phyloP scores from a whole-genome alignment of 2,329 filamentous ascomycete genomes.

The Fusarium lateritium region DNA sequence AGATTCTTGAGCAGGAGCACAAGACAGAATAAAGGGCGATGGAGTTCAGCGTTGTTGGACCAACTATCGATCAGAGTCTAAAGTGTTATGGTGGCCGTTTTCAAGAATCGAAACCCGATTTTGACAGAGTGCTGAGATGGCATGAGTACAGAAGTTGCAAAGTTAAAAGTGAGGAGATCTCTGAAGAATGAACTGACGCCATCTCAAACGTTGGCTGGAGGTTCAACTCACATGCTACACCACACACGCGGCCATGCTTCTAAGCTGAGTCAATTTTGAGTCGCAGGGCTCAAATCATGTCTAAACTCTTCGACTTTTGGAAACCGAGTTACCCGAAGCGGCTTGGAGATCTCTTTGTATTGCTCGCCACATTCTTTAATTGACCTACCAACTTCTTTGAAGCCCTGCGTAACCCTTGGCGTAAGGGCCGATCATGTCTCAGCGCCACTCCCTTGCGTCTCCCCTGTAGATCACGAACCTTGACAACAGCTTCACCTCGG shows the following conservation, averaged over 20 bases:
- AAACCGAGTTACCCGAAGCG: neutral
- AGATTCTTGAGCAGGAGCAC: neutral
- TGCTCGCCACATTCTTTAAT: slow-evolving; percentile 23
- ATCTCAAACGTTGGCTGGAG: neutral
- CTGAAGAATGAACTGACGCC: neutral
- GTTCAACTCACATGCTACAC: neutral
- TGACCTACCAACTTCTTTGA: neutral
- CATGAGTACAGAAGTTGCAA: too few relatives aligned
- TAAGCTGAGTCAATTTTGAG: neutral
- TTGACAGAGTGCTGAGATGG: too few relatives aligned
- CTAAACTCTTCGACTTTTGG: neutral
- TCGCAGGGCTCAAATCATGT: neutral
- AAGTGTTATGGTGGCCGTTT: too few relatives aligned
- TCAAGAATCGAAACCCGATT: too few relatives aligned
- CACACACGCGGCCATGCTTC: too few relatives aligned
- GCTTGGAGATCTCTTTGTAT: neutral
- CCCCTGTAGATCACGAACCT: slow-evolving; percentile 11
- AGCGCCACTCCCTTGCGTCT: slow-evolving; percentile 38
- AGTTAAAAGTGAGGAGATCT: rapidly evolving
- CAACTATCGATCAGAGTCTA: too few relatives aligned
- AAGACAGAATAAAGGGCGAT: neutral
- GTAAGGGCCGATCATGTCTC: slow-evolving; percentile 35
- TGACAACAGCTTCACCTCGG: neutral
- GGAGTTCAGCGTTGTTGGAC: too few relatives aligned
- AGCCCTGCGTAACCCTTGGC: neutral